Evolutionary conservation across 2,329 filamentous ascomycete species (phyloP).

Genomic region (Penicillium aurantiogriseum): DNA sequence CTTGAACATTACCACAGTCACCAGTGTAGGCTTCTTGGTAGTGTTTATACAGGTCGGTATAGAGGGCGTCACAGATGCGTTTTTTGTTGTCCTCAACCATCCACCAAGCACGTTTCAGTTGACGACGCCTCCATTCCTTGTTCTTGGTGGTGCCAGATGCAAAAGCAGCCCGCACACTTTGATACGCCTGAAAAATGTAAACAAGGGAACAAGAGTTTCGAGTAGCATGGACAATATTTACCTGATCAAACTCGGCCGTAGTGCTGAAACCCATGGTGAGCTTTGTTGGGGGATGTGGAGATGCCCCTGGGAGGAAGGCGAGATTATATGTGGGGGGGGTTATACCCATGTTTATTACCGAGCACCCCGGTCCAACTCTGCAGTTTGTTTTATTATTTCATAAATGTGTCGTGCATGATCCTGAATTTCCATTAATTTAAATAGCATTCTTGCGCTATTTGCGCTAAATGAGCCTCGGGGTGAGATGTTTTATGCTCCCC

Average conservation of each 20-base stretch:
- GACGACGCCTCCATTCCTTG: conserved; percentile 18
- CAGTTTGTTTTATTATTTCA: neutral
- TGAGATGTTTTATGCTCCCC: neutral
- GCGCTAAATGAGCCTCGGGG: neutral
- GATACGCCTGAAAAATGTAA: conserved; percentile 15
- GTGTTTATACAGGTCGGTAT: conserved; percentile 18
- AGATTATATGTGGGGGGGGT: neutral
- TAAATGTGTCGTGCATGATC: neutral
- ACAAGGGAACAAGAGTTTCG: too few species aligned
- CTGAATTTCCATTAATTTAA: neutral
- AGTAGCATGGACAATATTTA: neutral
- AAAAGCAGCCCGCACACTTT: conserved; percentile 13
- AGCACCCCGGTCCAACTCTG: neutral
- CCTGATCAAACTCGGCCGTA: conserved; percentile 16
- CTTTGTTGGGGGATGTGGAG: conserved; percentile 4
- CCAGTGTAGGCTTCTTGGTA: conserved; percentile 16
- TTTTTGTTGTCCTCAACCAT: conserved; percentile 24
- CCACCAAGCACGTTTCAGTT: conserved; percentile 23
- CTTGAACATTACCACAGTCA: conserved; percentile 26
- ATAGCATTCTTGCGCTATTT: neutral
- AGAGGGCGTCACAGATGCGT: conserved; percentile 15
- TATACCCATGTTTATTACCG: neutral
- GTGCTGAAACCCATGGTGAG: conserved; percentile 17
- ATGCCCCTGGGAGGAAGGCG: neutral
- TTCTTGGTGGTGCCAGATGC: conserved; percentile 14